These are phyloP conservation scores for Maudiozyma turicensis DNA, from an alignment of 805 yeast species.

Conservation along the genomic window DNA sequence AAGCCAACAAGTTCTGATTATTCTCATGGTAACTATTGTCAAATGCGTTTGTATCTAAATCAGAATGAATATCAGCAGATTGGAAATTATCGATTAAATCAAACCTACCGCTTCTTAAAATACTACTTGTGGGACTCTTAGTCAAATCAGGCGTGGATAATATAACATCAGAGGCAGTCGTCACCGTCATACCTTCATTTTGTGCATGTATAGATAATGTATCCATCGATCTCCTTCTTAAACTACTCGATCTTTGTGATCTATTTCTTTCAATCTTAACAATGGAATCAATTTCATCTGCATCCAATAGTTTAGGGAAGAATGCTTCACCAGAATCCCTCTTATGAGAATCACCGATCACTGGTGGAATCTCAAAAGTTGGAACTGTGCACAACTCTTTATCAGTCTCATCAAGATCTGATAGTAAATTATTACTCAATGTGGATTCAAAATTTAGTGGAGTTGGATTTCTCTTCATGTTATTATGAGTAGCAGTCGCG, in stretches of 20 bases:
- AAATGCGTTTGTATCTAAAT: background rate
- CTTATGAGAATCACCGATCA: conserved; percentile 3
- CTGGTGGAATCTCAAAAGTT: background rate
- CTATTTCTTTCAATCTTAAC: conserved; percentile 61
- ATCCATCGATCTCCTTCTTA: conserved; percentile 26
- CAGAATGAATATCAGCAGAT: background rate
- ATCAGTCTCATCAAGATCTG: background rate
- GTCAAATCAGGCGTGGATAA: conserved; percentile 30
- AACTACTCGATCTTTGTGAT: conserved; percentile 41
- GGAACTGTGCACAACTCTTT: background rate
- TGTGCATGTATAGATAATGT: conserved; percentile 32
- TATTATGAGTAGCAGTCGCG: background rate
- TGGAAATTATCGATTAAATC: conserved; percentile 4
- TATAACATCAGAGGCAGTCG: conserved; percentile 24
- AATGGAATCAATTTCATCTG: conserved; percentile 65
- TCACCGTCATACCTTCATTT: conserved; percentile 42
- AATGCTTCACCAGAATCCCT: conserved; percentile 45
- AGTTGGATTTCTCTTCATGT: conserved; percentile 18
- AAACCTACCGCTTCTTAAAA: conserved; percentile 27
- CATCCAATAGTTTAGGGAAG: conserved; percentile 60
- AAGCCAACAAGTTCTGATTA: conserved; percentile 16
- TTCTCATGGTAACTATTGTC: background rate
- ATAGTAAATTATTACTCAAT: background rate
- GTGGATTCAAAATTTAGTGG: conserved; percentile 20
- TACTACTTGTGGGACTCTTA: conserved; percentile 32